Evolutionary conservation across 371 early-diverging fungal species (phyloP).

Genomic region (Dinochytrium kinnereticum): DNA sequence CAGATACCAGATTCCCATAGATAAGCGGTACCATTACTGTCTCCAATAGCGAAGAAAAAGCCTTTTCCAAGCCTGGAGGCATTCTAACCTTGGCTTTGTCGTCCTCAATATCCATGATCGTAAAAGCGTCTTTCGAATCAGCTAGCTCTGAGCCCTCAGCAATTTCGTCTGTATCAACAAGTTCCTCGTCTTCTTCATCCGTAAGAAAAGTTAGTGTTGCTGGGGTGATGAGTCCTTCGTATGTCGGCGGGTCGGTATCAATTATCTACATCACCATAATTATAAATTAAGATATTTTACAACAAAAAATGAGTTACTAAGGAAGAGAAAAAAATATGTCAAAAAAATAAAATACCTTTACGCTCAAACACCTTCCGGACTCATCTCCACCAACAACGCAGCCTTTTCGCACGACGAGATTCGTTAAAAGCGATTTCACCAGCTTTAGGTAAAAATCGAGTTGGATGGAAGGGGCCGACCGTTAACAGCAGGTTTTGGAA

Average conservation of each 20-base stretch:
- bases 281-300: background rate
- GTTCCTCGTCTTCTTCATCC: background rate
- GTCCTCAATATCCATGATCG: no score
- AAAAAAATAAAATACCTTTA: background rate
- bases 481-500: background rate
- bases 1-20: slow-evolving; percentile 68
- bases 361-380: background rate
- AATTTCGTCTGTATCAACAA: no score
- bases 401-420: background rate
- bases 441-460: background rate
- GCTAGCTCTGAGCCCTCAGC: background rate
- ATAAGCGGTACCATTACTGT: slow-evolving; percentile 78
- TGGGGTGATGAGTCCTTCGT: background rate
- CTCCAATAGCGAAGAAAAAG: slow-evolving; percentile 63
- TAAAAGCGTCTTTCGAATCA: background rate
- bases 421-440: background rate
- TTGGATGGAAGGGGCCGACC: background rate
- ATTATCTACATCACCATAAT: background rate
- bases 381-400: background rate
- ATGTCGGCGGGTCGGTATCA: slow-evolving; percentile 1
- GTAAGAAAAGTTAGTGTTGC: background rate
- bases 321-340: background rate
- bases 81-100: no score
- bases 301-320: no score
- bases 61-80: slow-evolving; percentile 27